phyloP scores from a whole-genome alignment of 2,329 filamentous ascomycete species.

The Sporothrix brunneoviolacea region DNA sequence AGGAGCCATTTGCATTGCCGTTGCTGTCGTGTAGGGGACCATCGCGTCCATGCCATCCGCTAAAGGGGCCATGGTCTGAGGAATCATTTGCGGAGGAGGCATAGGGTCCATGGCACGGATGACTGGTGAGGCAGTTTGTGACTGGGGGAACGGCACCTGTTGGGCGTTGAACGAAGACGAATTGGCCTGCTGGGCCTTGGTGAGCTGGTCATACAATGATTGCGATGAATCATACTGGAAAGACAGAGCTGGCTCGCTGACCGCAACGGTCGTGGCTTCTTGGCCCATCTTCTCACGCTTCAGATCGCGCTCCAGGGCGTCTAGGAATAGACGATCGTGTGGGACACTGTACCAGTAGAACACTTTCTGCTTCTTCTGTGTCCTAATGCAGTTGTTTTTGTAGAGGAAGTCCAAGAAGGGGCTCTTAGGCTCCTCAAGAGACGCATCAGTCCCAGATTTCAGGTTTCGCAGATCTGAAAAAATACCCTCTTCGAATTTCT shows the following conservation, averaged over 20 bases:
- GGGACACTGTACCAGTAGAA: slow-evolving; percentile 99
- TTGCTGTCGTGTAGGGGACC: slow-evolving; percentile 49
- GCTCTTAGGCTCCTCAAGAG: slow-evolving; percentile 97
- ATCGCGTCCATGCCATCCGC: slow-evolving; percentile 64
- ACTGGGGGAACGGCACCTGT: slow-evolving; percentile 59
- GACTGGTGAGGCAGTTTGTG: slow-evolving; percentile 80
- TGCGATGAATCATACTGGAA: slow-evolving; percentile 99
- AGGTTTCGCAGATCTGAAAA: slow-evolving; percentile 98
- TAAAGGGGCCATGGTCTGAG: slow-evolving; percentile 48
- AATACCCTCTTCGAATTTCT: slow-evolving; percentile 99
- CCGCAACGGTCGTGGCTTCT: slow-evolving; percentile 92
- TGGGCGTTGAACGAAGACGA: slow-evolving; percentile 92
- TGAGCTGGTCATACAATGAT: slow-evolving; percentile 98
- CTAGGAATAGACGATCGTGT: slow-evolving; percentile 93
- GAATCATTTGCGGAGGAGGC: slow-evolving; percentile 62
- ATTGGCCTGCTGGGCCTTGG: slow-evolving; percentile 97
- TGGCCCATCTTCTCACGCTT: slow-evolving; percentile 99
- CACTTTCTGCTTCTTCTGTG: slow-evolving; percentile 99
- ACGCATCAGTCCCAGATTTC: slow-evolving; percentile 96
- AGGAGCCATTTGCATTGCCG: slow-evolving; percentile 63
- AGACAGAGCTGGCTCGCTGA: slow-evolving; percentile 92
- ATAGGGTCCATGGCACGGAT: slow-evolving; percentile 89
- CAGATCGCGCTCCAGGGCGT: slow-evolving; percentile 91
- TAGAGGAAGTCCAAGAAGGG: slow-evolving; percentile 97
- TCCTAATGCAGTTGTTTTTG: slow-evolving; percentile 99